These are phyloP conservation scores for Tephrocybe rancida DNA, from an alignment of 768 basidiomycete species.

Conservation along the genomic window DNA sequence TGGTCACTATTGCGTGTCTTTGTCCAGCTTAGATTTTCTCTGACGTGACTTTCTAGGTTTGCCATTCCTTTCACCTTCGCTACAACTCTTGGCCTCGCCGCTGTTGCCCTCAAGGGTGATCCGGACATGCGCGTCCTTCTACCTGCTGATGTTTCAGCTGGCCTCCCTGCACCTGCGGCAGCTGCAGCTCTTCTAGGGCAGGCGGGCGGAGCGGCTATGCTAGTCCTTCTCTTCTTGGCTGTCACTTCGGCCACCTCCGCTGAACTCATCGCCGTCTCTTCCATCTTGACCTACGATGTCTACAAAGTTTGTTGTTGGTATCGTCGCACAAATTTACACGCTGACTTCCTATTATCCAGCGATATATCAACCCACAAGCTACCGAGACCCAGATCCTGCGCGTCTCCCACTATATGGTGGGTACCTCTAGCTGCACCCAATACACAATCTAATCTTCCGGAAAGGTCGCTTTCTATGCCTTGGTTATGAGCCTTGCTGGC, in stretches of 20 bases:
- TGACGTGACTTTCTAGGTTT: constrained; percentile 47
- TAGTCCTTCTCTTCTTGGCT: constrained; percentile 84
- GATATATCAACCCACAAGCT: constrained; percentile 82
- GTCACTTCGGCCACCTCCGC: constrained; percentile 87
- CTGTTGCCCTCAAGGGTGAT: constrained; percentile 74
- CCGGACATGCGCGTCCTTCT: constrained; percentile 52
- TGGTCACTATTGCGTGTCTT: constrained; percentile 50
- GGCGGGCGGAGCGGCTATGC: constrained; percentile 75
- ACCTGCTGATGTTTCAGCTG: constrained; percentile 78
- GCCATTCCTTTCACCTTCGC: constrained; percentile 87
- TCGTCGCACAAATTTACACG: background rate
- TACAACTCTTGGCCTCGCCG: constrained; percentile 85
- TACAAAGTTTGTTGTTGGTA: constrained; percentile 57
- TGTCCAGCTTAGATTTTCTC: background rate
- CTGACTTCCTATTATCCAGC: constrained; percentile 31
- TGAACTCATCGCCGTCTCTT: constrained; percentile 90
- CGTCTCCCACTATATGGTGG: constrained; percentile 70
- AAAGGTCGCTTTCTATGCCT: constrained; percentile 68
- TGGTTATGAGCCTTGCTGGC: constrained; percentile 83
- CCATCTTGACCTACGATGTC: constrained; percentile 81
- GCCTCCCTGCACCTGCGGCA: constrained; percentile 83
- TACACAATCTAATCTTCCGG: background rate
- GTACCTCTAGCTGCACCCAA: constrained; percentile 10
- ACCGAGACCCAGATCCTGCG: constrained; percentile 72
- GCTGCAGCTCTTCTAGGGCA: constrained; percentile 82